Evolutionary conservation across 2,329 filamentous ascomycete genomes (phyloP).

Genomic region (Madurella mycetomatis): DNA sequence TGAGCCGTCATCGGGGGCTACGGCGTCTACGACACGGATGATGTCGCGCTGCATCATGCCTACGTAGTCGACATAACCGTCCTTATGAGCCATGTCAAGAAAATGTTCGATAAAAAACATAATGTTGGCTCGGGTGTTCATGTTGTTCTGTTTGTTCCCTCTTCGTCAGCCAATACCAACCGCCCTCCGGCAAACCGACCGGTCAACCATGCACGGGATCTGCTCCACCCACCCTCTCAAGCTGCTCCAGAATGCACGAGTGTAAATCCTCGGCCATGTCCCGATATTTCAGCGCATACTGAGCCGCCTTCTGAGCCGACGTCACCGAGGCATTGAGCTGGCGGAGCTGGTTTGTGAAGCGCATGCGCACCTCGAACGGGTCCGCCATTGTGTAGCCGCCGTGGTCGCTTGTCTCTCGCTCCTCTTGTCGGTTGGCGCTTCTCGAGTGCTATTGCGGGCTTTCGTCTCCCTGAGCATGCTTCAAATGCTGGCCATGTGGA

Average conservation of each 20-base stretch:
- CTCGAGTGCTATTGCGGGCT: not conserved
- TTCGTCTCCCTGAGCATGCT: not conserved
- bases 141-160: slow-evolving; percentile 62
- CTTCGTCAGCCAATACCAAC: not conserved
- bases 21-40: slow-evolving; percentile 82
- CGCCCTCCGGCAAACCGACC: slow-evolving; percentile 3
- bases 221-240: slow-evolving; percentile 62
- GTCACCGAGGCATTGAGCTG: slow-evolving; percentile 87
- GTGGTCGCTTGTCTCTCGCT: not conserved
- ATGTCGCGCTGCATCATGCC: slow-evolving; percentile 96
- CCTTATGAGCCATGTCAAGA: slow-evolving; percentile 76
- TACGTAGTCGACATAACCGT: slow-evolving; percentile 75
- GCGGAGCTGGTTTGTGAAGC: slow-evolving; percentile 85
- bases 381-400: slow-evolving; percentile 52
- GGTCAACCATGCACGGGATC: not conserved
- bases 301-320: slow-evolving; percentile 85
- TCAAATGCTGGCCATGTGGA: not conserved
- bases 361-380: slow-evolving; percentile 97
- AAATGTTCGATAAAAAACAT: slow-evolving; percentile 99
- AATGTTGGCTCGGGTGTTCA: slow-evolving; percentile 97
- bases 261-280: slow-evolving; percentile 97
- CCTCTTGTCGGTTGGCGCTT: not conserved
- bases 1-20: slow-evolving; percentile 79
- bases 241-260: slow-evolving; percentile 92
- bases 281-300: slow-evolving; percentile 89